phyloP scores from a whole-genome alignment of 805 yeast genomes.

The Ogataea polymorpha region DNA sequence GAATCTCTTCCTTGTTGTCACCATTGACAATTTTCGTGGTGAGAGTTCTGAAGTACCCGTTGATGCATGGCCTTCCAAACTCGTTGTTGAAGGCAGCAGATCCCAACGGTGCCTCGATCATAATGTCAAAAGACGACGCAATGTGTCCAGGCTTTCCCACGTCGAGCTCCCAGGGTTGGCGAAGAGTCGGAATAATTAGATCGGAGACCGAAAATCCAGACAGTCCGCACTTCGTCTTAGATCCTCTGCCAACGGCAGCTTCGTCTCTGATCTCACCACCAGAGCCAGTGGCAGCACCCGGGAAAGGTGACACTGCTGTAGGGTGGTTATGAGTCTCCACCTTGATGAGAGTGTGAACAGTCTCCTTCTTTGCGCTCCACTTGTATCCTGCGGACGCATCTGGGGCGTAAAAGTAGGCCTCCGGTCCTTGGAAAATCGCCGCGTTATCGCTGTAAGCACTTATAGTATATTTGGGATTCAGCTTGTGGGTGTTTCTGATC shows the following conservation, averaged over 20 bases:
- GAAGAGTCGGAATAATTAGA: conserved; percentile 75
- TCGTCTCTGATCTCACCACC: conserved; percentile 99
- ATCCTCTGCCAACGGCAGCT: conserved; percentile 99
- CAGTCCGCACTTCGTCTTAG: conserved; percentile 94
- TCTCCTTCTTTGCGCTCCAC: conserved; percentile 75
- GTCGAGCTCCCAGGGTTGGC: conserved; percentile 93
- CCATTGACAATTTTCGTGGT: conserved; percentile 70
- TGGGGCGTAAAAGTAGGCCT: conserved; percentile 77
- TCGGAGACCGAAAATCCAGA: conserved; percentile 93
- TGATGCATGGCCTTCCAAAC: conserved; percentile 96
- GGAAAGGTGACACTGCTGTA: conserved; percentile 97
- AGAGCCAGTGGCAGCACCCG: conserved; percentile 99
- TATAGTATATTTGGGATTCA: conserved; percentile 76
- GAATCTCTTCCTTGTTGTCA: conserved; percentile 64
- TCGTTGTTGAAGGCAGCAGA: conserved; percentile 98
- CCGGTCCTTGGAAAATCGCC: conserved; percentile 86
- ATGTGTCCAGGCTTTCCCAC: conserved; percentile 91
- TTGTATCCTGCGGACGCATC: conserved; percentile 57
- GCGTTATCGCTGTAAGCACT: conserved; percentile 98
- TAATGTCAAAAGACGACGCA: conserved; percentile 88
- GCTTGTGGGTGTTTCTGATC: conserved; percentile 90
- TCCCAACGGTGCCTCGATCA: conserved; percentile 97
- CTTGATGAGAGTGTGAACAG: conserved; percentile 84
- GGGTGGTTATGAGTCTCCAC: conserved; percentile 99
- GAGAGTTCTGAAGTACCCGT: conserved; percentile 94